Base-by-base conservation (phyloP, 2,329 filamentous ascomycete species). In the Fusarium xyrophilum region DNA sequence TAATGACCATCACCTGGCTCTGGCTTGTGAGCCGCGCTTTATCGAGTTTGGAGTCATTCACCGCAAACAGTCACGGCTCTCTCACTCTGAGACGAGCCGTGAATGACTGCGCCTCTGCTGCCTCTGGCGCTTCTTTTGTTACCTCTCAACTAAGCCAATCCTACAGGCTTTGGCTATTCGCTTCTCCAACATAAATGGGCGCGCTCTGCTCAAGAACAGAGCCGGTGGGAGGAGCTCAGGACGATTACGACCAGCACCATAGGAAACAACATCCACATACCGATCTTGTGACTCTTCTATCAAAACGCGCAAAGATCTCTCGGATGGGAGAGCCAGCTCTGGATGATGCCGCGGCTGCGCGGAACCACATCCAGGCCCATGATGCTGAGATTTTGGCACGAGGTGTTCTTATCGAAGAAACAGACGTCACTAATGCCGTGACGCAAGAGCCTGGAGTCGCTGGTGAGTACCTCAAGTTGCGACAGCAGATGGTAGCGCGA, bases 401-500 rank as follows among this genome's bases (percentile, higher is more conserved):
- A 48, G 36, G 27, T 35, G 39, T 56, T 35, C 42, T 36, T 23
- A 43, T 27, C 28, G 47, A 50, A 35, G n/a, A 32, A n/a, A 25
- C 27, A 21, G 53, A 63, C 21, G 17, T 17, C 43, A 27, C 36
- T 35, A 28, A 63, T 14, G 28, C 62, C 19, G 28, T 28, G 35
- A 33, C 53, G 14, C 25, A 51, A 17, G 42, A 52, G n/a, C 59
- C 67, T 47, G 56, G 40, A 15, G 42, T 65, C 7, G 51, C 60
- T 15, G 69, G 69, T 12, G 73, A 72, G 21, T 84, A 83, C 62
- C 48, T 74, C 14, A 47, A 56, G 36, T 42, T 73, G 27, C 80
- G 81, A 28, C 43, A 70, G 1, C 66, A 72, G 15, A 47, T 82
- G 5, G 56, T 74, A 23, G 52, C 63, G 6, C 69, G 73, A 5